phyloP scores from a whole-genome alignment of 768 basidiomycete genomes.

The Russula compacta region DNA sequence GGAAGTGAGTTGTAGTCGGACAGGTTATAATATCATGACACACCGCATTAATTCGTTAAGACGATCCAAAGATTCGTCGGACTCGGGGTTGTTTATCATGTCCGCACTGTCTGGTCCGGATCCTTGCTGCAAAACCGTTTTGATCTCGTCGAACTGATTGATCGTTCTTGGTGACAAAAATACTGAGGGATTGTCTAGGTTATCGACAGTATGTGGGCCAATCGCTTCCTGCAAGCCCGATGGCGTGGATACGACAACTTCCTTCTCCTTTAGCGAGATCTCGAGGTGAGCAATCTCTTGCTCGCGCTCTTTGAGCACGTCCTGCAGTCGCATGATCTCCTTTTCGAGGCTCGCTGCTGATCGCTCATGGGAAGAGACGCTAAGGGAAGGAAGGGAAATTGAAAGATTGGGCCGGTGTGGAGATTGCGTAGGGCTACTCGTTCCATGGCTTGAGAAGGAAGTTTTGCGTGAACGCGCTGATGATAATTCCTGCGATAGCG shows the following conservation, averaged over 20 bases:
- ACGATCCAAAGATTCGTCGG: constrained; percentile 65
- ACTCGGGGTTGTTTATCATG: constrained; percentile 33
- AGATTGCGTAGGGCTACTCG: constrained; percentile 56
- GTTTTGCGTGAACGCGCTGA: constrained; percentile 80
- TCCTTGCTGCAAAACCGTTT: constrained; percentile 47
- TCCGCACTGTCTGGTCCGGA: constrained; percentile 27
- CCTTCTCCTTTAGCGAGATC: constrained; percentile 35
- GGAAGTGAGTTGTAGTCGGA: constrained; percentile 9
- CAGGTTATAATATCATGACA: constrained; percentile 25
- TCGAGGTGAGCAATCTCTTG: constrained; percentile 81
- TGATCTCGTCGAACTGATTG: constrained; percentile 65
- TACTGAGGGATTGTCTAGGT: constrained; percentile 19
- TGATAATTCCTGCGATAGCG: constrained; percentile 94
- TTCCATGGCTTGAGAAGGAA: constrained; percentile 69
- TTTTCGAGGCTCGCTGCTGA: constrained; percentile 81
- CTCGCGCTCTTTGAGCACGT: constrained; percentile 85
- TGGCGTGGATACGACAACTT: constrained; percentile 13
- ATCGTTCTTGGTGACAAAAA: constrained; percentile 63
- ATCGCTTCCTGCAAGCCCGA: neutral
- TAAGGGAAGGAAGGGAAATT: constrained; percentile 41
- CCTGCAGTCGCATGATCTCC: constrained; percentile 93
- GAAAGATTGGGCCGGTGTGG: constrained; percentile 51
- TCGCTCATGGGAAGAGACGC: constrained; percentile 45
- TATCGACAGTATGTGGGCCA: constrained; percentile 1
- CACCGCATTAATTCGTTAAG: constrained; percentile 91